These are phyloP conservation scores for Phymatotrichopsis omnivora DNA, from an alignment of 2,329 filamentous ascomycete genomes.

Conservation along the genomic window DNA sequence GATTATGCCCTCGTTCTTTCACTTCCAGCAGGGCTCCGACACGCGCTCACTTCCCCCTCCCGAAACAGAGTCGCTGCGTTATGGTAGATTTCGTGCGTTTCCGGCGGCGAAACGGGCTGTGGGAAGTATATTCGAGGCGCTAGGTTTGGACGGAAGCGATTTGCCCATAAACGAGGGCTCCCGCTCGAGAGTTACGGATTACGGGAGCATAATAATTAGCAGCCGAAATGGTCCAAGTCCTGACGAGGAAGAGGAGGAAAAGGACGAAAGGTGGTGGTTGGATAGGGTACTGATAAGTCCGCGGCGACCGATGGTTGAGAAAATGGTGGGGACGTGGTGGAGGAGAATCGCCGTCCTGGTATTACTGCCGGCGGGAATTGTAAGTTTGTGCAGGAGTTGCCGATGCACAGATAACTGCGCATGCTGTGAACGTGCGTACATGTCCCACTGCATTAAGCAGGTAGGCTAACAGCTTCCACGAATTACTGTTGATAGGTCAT, in stretches of 20 bases:
- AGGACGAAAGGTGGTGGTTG: constrained; percentile 30
- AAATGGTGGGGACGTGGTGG: constrained; percentile 54
- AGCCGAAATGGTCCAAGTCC: constrained; percentile 35
- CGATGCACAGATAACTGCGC: background rate
- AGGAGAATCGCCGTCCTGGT: constrained; percentile 51
- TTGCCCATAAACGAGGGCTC: no score
- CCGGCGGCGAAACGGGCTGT: constrained; percentile 37
- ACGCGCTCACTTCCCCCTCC: constrained; percentile 41
- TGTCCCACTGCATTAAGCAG: no score
- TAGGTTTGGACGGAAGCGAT: constrained; percentile 28
- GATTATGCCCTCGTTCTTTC: constrained; percentile 55
- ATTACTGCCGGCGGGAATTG: constrained; percentile 50
- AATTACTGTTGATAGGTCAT: constrained; percentile 51
- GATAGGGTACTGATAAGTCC: constrained; percentile 47
- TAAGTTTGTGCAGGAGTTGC: constrained; percentile 35
- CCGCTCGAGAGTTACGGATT: constrained; percentile 35
- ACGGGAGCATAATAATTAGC: constrained; percentile 45
- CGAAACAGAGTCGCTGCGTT: constrained; percentile 49
- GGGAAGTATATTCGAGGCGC: constrained; percentile 14
- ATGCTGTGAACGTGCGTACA: background rate
- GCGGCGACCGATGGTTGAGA: constrained; percentile 48
- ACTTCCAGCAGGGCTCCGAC: constrained; percentile 56
- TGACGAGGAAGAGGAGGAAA: constrained; percentile 32
- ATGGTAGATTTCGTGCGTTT: constrained; percentile 56
- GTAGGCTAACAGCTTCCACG: no score